phyloP scores from a whole-genome alignment of 108 stramenopile species.

The Aurantiochytrium sp. region DNA sequence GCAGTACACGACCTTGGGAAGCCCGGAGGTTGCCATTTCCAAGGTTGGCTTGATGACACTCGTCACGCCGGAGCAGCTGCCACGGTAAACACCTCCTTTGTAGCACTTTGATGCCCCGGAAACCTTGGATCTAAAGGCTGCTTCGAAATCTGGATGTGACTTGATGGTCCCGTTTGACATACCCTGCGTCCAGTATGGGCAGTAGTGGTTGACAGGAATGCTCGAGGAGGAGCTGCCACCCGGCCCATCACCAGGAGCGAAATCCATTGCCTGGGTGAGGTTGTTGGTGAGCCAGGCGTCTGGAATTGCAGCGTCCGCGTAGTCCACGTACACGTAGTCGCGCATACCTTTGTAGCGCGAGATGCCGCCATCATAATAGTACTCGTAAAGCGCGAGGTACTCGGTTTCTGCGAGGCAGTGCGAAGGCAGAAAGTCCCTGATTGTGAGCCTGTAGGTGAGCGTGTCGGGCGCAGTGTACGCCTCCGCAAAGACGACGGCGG shows the following conservation, averaged over 20 bases:
- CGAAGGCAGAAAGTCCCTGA: not conserved
- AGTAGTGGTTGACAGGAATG: not conserved
- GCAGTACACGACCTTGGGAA: not conserved
- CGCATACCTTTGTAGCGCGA: not conserved
- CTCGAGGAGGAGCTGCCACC: not conserved
- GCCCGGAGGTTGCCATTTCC: not conserved
- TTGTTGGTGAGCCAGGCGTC: not conserved
- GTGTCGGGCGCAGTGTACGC: too few relatives aligned
- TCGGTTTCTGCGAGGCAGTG: not conserved
- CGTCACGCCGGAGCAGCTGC: not conserved
- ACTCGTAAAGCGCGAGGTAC: not conserved
- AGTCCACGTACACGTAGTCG: not conserved
- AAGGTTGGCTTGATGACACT: not conserved
- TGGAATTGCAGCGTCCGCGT: not conserved
- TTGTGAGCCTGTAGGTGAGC: not conserved
- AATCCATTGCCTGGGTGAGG: not conserved
- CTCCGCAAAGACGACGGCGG: too few relatives aligned
- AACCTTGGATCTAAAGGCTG: not conserved
- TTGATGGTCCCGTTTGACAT: not conserved
- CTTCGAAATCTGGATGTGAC: not conserved
- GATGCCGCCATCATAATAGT: not conserved
- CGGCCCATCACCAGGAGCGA: not conserved
- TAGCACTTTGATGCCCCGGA: not conserved
- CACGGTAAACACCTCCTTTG: not conserved
- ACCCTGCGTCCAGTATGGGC: not conserved